Evolutionary conservation across 75 land plant genomes (phyloP), one percentile per base, ranked within the genome.

Genomic region (Chamaecyparis obtusa): DNA sequence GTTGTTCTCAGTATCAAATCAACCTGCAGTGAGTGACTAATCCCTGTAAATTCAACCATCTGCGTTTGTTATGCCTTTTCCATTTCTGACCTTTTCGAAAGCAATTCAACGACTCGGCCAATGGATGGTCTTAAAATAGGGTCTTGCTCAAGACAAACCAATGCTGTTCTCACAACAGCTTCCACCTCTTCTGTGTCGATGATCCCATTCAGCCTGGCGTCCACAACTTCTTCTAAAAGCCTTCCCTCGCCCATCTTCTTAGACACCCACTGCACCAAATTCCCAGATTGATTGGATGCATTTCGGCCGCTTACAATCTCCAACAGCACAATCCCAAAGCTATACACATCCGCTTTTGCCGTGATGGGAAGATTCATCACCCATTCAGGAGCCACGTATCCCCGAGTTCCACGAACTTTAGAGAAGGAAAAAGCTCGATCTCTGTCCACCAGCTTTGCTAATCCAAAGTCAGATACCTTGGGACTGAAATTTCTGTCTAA

Each of bases 401-500:
- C 91, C 51, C 88, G 83, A 21, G 87, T 90, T 14, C 89, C 91
- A 35, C 90, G 86, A 33, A 90, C 69, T 51, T 72, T 88, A 17
- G 89, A 87, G 24, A 89, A 86, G 1, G 55, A 35, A 69, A 87
- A 41, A 76, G 88, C 7, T 64, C 83, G 82, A 51, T 86, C 32
- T 72, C 84, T 79, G 57, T 88, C 86, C 10, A 90, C 49, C 27
- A 88, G 44, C 83, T 89, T 88, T 1, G 87, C 87, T 2, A 90
- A 84, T 9, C 91, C 91, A 84, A 90, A 90, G 78, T 90, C 90
- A 21, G 86, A 86, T 69, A 90, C 90, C 67, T 90, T 90, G 30
- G 91, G 87, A 35, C 86, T 57, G 33, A 86, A 84, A 6, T 90
- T 56, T 27, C 64, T 71, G 44, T 90, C 91, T 36, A 90, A 30